Conservation (phyloP, 2,329 filamentous ascomycete genomes). For the Epichloe coenophiala region DNA sequence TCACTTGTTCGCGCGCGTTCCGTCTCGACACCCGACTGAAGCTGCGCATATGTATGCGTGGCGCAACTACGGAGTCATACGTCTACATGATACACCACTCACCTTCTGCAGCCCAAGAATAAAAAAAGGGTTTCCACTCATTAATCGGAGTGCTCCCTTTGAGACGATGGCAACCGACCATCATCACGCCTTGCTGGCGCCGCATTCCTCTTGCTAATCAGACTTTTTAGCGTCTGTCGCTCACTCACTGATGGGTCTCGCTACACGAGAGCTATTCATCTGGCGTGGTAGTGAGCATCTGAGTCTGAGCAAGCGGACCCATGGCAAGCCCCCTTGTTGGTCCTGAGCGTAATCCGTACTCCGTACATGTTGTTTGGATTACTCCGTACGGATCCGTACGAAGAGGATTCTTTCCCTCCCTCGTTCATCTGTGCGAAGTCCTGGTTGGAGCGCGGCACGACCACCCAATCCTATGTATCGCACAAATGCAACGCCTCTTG, state of each 20-base stretch:
- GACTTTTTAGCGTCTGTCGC: constrained; percentile 1
- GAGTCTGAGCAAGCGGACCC: constrained; percentile 3
- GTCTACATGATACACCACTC: not conserved
- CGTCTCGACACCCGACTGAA: not conserved
- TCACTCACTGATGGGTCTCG: not conserved
- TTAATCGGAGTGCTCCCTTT: not conserved
- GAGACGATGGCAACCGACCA: not conserved
- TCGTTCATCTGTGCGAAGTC: no score
- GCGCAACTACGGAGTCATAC: not conserved
- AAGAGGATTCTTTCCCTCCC: no score
- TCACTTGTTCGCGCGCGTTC: not conserved
- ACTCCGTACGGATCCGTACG: not conserved
- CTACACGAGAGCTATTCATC: not conserved
- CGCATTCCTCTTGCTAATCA: constrained; percentile 3
- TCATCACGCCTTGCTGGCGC: not conserved
- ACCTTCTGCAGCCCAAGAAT: not conserved
- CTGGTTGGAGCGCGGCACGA: constrained; percentile 1
- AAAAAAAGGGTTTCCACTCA: not conserved
- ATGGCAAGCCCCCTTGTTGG: constrained; percentile 4
- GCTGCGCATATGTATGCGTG: not conserved
- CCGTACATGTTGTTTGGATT: not conserved
- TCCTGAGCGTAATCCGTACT: not conserved
- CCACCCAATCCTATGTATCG: not conserved
- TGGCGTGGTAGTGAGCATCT: not conserved
- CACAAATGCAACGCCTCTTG: constrained; percentile 2